Evolutionary conservation across 2,329 filamentous ascomycete species (phyloP).

Genomic region (Paramyrothecium roridum): DNA sequence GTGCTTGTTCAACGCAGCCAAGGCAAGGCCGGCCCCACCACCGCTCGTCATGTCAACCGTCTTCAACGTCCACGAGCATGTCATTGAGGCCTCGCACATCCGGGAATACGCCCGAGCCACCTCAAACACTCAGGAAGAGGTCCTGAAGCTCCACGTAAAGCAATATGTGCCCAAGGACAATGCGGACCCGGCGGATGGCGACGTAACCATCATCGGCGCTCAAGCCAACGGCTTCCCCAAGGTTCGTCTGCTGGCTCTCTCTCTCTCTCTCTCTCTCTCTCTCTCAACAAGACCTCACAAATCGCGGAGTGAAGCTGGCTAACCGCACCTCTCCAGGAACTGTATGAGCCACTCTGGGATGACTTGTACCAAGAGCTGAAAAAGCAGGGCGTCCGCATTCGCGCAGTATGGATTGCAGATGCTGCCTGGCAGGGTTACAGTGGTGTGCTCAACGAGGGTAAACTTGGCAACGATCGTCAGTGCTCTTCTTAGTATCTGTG

Average conservation of each 20-base stretch:
- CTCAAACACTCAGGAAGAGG: slow-evolving; percentile 68
- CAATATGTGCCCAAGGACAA: slow-evolving; percentile 82
- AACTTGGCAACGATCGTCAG: slow-evolving; percentile 81
- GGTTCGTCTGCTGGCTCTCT: slow-evolving; percentile 47
- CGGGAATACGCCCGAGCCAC: slow-evolving; percentile 77
- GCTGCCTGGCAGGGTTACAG: slow-evolving; percentile 82
- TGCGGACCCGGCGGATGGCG: slow-evolving; percentile 62
- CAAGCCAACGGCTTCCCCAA: slow-evolving; percentile 95
- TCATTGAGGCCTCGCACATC: slow-evolving; percentile 71
- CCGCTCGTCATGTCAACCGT: slow-evolving; percentile 15
- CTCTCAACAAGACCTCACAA: neutral
- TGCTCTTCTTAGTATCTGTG: slow-evolving; percentile 6
- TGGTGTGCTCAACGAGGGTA: slow-evolving; percentile 70
- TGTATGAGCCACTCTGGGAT: slow-evolving; percentile 91
- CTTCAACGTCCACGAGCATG: slow-evolving; percentile 72
- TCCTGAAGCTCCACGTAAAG: slow-evolving; percentile 73
- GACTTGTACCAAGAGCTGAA: slow-evolving; percentile 64
- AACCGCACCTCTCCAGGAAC: slow-evolving; percentile 55
- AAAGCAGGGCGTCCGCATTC: slow-evolving; percentile 63
- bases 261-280: too few species aligned
- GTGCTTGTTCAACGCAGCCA: too few species aligned
- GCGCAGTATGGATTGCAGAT: slow-evolving; percentile 87
- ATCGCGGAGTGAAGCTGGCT: neutral
- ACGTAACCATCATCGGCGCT: slow-evolving; percentile 80
- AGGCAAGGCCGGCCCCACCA: too few species aligned